Conservation (phyloP, 1,139 yeast genomes). For the Candida sp. region DNA sequence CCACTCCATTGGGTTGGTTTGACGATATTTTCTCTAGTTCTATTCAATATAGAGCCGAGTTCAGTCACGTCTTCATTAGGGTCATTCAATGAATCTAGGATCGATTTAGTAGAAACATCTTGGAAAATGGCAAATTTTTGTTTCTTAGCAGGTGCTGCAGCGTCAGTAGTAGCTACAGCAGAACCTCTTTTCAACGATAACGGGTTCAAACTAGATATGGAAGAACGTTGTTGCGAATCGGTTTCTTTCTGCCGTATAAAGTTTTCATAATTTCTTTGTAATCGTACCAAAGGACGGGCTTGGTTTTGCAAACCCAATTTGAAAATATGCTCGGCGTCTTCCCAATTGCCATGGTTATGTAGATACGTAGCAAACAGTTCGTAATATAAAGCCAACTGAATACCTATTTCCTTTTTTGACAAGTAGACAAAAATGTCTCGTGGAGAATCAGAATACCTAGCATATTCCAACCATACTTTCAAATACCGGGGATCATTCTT, state of each 20-base stretch:
- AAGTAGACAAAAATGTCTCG: constrained; percentile 71
- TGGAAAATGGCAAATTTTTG: constrained; percentile 28
- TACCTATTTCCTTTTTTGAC: constrained; percentile 73
- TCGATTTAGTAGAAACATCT: constrained; percentile 14
- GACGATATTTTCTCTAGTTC: constrained; percentile 65
- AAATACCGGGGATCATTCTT: constrained; percentile 81
- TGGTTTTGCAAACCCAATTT: constrained; percentile 53
- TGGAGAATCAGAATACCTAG: constrained; percentile 67
- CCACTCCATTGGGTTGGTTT: constrained; percentile 69
- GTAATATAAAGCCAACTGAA: constrained; percentile 63
- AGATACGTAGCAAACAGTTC: constrained; percentile 75
- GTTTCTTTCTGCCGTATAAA: constrained; percentile 35
- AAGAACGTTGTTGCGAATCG: constrained; percentile 5
- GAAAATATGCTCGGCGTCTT: constrained; percentile 65
- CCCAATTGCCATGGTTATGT: constrained; percentile 48
- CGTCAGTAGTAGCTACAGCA: constrained; percentile 1
- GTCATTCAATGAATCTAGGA: background rate
- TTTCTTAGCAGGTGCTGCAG: constrained; percentile 12
- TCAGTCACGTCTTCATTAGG: constrained; percentile 10
- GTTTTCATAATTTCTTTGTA: constrained; percentile 46
- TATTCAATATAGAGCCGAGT: constrained; percentile 47
- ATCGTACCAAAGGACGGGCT: constrained; percentile 65
- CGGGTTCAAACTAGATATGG: constrained; percentile 7
- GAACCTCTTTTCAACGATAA: constrained; percentile 27
- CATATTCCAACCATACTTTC: constrained; percentile 76